Percentiles rank a stretch among this genome's conserved stretches.
Evolutionary conservation across 2,329 filamentous ascomycete genomes (phyloP).

Genomic region (Geosmithia putterillii): DNA sequence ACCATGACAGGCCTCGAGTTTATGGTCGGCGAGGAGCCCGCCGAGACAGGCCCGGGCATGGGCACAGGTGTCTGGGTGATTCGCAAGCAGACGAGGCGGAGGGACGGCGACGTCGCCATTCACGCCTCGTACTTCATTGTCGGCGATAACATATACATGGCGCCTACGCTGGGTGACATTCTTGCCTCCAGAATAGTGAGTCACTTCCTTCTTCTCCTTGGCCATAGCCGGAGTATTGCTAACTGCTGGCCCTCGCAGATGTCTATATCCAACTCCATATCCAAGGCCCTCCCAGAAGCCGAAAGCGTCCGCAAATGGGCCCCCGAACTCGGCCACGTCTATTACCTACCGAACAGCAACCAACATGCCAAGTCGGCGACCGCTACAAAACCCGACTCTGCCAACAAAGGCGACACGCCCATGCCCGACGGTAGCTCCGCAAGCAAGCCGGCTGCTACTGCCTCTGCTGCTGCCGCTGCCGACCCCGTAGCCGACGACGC

Average conservation of each 20-base stretch:
- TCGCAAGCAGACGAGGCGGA: slow-evolving; percentile 52
- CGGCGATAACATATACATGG: slow-evolving; percentile 56
- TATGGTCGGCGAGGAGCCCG: slow-evolving; percentile 52
- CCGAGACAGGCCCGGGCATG: slow-evolving; percentile 49
- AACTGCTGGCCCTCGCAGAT: slow-evolving; percentile 22
- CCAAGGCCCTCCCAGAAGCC: slow-evolving; percentile 37
- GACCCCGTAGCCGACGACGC: slow-evolving; percentile 23
- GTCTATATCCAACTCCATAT: slow-evolving; percentile 41
- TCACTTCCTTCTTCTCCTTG: neutral
- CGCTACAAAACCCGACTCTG: slow-evolving; percentile 11
- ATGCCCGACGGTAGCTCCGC: slow-evolving; percentile 22
- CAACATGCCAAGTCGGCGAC: slow-evolving; percentile 10
- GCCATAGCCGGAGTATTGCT: neutral
- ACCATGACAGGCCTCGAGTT: slow-evolving; percentile 58
- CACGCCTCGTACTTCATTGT: slow-evolving; percentile 52
- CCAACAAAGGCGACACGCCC: slow-evolving; percentile 30
- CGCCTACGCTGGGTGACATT: slow-evolving; percentile 47
- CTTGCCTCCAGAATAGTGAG: slow-evolving; percentile 45
- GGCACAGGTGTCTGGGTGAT: slow-evolving; percentile 60
- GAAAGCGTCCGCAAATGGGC: slow-evolving; percentile 41
- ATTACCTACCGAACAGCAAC: slow-evolving; percentile 24
- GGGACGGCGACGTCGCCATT: slow-evolving; percentile 38
- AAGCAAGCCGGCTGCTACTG: slow-evolving; percentile 4
- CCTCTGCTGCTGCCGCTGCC: slow-evolving; percentile 9
- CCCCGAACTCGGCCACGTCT: slow-evolving; percentile 39